Evolutionary conservation across 2,329 filamentous ascomycete species (phyloP).

Genomic region (Nemania serpens): DNA sequence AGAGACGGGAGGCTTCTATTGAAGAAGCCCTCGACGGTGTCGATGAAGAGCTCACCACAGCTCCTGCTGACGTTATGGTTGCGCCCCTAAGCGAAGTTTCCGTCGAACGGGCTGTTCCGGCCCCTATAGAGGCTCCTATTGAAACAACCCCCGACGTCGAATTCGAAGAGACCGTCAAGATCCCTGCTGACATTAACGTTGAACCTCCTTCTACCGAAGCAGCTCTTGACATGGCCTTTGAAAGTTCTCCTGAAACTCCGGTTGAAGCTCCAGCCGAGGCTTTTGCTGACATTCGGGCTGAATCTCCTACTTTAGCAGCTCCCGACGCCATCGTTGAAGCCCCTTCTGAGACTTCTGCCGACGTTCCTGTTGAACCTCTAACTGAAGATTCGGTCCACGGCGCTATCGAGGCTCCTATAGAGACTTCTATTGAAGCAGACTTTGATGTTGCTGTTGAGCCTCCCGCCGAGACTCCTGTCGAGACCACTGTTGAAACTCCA

Average conservation of each 20-base stretch:
- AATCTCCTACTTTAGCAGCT: not conserved
- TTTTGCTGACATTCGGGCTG: not conserved
- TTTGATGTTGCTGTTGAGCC: not conserved
- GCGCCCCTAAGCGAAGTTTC: no score
- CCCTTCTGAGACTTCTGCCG: not conserved
- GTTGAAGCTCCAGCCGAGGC: not conserved
- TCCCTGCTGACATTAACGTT: no score
- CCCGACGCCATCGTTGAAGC: not conserved
- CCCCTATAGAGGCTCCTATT: no score
- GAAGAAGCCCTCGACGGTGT: no score
- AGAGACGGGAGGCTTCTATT: not conserved
- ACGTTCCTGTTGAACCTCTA: not conserved
- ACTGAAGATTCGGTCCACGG: not conserved
- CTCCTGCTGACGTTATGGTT: no score
- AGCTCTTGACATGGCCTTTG: not conserved
- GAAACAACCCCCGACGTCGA: no score
- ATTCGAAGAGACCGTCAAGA: no score
- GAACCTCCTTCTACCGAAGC: no score
- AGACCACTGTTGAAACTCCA: not conserved
- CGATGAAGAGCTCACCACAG: no score
- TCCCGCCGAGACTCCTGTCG: not conserved
- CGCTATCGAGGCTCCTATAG: not conserved
- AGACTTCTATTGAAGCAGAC: not conserved
- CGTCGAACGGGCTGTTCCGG: no score
- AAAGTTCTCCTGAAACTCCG: not conserved